These are phyloP conservation scores for Chytriomyces hyalinus DNA, from an alignment of 192 early-diverging fungal genomes.

Conservation along the genomic window DNA sequence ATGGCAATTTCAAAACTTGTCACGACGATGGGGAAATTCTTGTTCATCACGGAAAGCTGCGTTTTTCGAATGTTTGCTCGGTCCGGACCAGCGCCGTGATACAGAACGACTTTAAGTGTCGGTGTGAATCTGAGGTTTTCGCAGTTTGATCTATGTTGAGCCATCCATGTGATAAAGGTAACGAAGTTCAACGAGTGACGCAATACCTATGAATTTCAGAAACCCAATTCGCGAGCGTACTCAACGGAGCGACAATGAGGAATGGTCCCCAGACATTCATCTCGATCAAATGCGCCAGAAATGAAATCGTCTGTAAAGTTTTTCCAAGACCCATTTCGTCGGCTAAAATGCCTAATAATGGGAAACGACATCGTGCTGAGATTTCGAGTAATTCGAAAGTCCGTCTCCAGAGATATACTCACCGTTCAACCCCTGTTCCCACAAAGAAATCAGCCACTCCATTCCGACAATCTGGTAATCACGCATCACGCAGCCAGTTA, in stretches of 20 bases:
- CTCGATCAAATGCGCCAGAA: conserved; percentile 81
- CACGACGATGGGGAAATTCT: conserved; percentile 81
- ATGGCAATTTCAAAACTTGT: conserved; percentile 92
- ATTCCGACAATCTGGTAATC: conserved; percentile 95
- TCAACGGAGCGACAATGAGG: conserved; percentile 86
- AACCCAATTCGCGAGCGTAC: conserved; percentile 91
- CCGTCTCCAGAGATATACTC: neutral
- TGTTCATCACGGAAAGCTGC: conserved; percentile 65
- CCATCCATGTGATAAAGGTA: neutral
- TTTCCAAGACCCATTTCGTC: conserved; percentile 97
- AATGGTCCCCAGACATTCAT: conserved; percentile 85
- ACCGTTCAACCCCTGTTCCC: conserved; percentile 95
- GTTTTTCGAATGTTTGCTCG: conserved; percentile 71
- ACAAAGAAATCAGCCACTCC: conserved; percentile 94
- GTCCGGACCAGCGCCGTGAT: conserved; percentile 81
- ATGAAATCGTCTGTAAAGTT: conserved; percentile 93
- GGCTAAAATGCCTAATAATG: conserved; percentile 68
- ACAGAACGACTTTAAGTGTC: conserved; percentile 75
- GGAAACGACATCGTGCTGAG: neutral
- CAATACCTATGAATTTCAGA: conserved; percentile 81
- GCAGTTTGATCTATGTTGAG: neutral
- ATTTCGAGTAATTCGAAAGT: neutral
- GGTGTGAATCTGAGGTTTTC: conserved; percentile 72
- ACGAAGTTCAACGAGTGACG: neutral
- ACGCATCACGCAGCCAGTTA: conserved; percentile 62